A percentile compares a stretch with the other conserved stretches of the same genome.
phyloP scores from a whole-genome alignment of 805 yeast species.

The Lipomyces sp. region DNA sequence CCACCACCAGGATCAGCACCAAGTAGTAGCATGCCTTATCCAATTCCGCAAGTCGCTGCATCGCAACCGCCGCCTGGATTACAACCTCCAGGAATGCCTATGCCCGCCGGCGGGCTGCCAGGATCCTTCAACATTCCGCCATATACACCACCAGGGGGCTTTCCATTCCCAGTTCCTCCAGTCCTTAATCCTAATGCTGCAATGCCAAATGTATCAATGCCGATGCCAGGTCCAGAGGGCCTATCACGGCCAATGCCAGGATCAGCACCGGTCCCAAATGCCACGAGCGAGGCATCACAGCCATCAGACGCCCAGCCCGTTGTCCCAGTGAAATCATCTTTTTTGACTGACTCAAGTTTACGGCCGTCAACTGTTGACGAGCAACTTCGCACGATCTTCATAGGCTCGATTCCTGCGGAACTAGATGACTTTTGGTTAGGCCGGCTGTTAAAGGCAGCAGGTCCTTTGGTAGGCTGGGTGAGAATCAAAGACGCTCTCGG shows the following conservation, averaged over 20 bases:
- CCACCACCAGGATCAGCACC: conserved; percentile 5
- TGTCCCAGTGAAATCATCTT: conserved; percentile 3
- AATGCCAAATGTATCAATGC: not conserved
- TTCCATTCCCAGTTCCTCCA: conserved; percentile 18
- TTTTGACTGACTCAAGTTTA: conserved; percentile 25
- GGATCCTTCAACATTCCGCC: conserved; percentile 16
- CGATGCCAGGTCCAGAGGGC: not conserved
- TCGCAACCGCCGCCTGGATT: conserved; percentile 8
- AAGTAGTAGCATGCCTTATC: conserved; percentile 7
- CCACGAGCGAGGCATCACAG: not conserved
- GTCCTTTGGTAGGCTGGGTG: conserved; percentile 27
- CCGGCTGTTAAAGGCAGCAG: conserved; percentile 24
- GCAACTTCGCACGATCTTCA: conserved; percentile 22
- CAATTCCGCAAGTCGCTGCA: conserved; percentile 6
- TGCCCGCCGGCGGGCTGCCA: conserved; percentile 13
- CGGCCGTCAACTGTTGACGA: conserved; percentile 33
- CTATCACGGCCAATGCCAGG: conserved; percentile 2
- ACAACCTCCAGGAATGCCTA: conserved; percentile 16
- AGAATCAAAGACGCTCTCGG: conserved; percentile 28
- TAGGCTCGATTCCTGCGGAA: conserved; percentile 30
- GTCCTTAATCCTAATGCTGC: not conserved
- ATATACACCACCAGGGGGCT: conserved; percentile 17
- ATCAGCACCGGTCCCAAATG: conserved; percentile 6
- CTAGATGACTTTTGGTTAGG: conserved; percentile 38
- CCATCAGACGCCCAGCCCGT: not conserved